These are phyloP conservation scores for Mycosphaerella sp. DNA, from an alignment of 2,329 filamentous ascomycete species.

Conservation along the genomic window DNA sequence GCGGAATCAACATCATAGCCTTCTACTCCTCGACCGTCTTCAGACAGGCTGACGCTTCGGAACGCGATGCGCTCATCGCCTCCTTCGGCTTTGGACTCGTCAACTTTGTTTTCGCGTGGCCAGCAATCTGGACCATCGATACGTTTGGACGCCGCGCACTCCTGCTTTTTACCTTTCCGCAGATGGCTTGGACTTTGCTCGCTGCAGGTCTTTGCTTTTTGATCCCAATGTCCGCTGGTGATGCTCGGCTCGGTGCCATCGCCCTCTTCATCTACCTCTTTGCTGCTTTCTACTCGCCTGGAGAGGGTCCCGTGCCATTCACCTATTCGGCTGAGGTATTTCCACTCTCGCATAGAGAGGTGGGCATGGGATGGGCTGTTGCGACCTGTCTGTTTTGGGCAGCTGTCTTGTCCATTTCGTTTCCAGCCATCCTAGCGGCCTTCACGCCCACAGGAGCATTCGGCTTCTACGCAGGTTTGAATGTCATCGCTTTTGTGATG, in stretches of 20 bases:
- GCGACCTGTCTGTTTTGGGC: conserved; percentile 58
- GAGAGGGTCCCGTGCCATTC: conserved; percentile 55
- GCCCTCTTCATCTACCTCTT: conserved; percentile 53
- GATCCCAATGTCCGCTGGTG: conserved; percentile 34
- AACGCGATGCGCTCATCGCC: conserved; percentile 34
- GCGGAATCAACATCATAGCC: conserved; percentile 25
- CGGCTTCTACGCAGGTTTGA: conserved; percentile 51
- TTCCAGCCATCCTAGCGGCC: conserved; percentile 44
- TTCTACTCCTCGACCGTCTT: conserved; percentile 35
- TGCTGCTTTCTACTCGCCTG: conserved; percentile 38
- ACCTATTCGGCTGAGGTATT: conserved; percentile 65
- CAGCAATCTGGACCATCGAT: conserved; percentile 35
- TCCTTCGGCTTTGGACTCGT: conserved; percentile 43
- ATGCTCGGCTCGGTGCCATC: conserved; percentile 33
- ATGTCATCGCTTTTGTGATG: conserved; percentile 49
- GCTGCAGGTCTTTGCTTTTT: conserved; percentile 43
- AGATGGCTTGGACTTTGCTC: conserved; percentile 45
- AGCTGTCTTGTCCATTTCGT: conserved; percentile 46
- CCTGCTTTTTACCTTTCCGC: conserved; percentile 41
- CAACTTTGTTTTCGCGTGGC: conserved; percentile 43
- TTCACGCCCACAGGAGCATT: conserved; percentile 53
- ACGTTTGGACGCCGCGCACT: conserved; percentile 32
- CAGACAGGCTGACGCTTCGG: conserved; percentile 33
- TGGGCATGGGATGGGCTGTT: conserved; percentile 65
- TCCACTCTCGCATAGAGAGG: conserved; percentile 63